phyloP scores from a whole-genome alignment of 495 filamentous ascomycete species.

The Pyrenula massariospora region DNA sequence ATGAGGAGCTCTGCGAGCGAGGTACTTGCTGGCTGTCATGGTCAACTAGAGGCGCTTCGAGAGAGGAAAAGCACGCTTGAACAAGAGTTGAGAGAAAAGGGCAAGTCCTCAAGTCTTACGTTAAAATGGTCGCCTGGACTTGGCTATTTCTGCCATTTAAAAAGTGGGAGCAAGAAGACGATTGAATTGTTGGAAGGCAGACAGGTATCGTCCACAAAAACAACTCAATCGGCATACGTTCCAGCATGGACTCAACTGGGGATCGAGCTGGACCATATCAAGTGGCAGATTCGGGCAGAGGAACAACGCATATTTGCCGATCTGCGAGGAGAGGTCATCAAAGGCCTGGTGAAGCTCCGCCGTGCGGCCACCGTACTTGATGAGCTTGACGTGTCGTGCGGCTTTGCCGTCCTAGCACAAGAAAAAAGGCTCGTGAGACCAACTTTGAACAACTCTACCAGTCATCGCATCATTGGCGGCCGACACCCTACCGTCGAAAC shows the following conservation, averaged over 20 bases:
- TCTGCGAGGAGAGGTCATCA: conserved; percentile 63
- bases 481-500: conserved; percentile 83
- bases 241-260: conserved; percentile 77
- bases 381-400: conserved; percentile 79
- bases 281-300: conserved; percentile 64
- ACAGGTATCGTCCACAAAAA: conserved; percentile 65
- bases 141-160: conserved; percentile 85
- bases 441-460: conserved; percentile 42
- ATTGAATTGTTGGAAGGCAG: conserved; percentile 32
- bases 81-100: conserved; percentile 41
- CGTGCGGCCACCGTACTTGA: conserved; percentile 83
- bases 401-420: conserved; percentile 64
- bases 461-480: conserved; percentile 65
- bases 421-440: conserved; percentile 68
- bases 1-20: conserved; percentile 67
- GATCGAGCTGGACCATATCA: conserved; percentile 55
- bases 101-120: conserved; percentile 50
- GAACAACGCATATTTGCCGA: conserved; percentile 62
- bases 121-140: conserved; percentile 74
- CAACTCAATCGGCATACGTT: conserved; percentile 73
- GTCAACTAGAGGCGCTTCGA: conserved; percentile 42
- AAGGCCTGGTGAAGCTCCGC: conserved; percentile 69
- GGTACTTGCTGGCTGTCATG: conserved; percentile 53
- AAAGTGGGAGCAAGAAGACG: conserved; percentile 54
- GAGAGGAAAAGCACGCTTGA: conserved; percentile 47